These are phyloP conservation scores for Boletus barrowsii DNA, from an alignment of 768 basidiomycete genomes.

Conservation along the genomic window DNA sequence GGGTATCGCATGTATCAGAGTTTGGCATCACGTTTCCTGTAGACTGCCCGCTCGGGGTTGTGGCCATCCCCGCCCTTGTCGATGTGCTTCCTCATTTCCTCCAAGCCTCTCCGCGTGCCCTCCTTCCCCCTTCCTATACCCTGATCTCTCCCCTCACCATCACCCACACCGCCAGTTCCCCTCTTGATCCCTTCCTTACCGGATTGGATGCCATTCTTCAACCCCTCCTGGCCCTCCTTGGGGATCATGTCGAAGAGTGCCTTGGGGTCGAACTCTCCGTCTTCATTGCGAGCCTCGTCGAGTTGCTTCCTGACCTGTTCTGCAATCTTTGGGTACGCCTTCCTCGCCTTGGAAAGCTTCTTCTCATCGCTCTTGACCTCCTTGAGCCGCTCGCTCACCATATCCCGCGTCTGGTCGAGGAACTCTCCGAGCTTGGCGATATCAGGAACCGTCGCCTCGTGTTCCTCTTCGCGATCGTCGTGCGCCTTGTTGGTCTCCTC, in stretches of 20 bases:
- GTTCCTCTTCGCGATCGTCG: not conserved
- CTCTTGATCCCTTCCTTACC: conserved; percentile 4
- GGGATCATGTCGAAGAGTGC: conserved; percentile 10
- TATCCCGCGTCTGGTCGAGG: conserved; percentile 20
- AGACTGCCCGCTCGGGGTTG: conserved; percentile 5
- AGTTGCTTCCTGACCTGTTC: conserved; percentile 12
- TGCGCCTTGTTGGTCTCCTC: not conserved
- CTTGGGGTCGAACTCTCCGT: conserved; percentile 7
- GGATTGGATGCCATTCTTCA: not conserved
- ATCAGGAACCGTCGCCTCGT: not conserved
- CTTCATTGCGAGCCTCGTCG: not conserved
- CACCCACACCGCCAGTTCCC: not conserved
- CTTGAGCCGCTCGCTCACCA: conserved; percentile 13
- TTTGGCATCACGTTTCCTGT: conserved; percentile 21
- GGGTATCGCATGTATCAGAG: conserved; percentile 19
- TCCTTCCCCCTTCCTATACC: conserved; percentile 9
- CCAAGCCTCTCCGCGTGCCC: conserved; percentile 6
- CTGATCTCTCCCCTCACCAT: not conserved
- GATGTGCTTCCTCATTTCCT: conserved; percentile 8
- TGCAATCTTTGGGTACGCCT: conserved; percentile 12
- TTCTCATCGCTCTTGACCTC: conserved; percentile 15
- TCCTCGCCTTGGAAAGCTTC: conserved; percentile 18
- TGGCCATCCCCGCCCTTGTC: conserved; percentile 8
- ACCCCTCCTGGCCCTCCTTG: conserved; percentile 1
- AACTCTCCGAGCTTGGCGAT: conserved; percentile 10